Evolutionary conservation across 441 rosid genomes (phyloP).

Genomic region (Syzygium malaccense): DNA sequence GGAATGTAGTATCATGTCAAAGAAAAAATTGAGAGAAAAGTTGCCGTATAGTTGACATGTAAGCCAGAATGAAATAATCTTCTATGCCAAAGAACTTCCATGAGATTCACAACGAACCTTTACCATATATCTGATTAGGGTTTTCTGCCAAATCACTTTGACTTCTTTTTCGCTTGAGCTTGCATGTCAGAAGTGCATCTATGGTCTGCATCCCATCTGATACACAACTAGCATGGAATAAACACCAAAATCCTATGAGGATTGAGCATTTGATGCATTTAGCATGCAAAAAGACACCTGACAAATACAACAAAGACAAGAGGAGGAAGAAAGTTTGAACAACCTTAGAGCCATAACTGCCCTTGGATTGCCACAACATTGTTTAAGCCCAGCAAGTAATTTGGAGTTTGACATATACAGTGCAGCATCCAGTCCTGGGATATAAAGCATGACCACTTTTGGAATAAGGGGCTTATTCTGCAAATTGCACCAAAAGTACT

Average conservation of each 20-base stretch:
- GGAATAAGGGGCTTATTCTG: conserved; percentile 94
- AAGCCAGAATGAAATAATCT: neutral
- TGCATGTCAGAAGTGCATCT: conserved; percentile 80
- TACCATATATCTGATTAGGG: conserved; percentile 23
- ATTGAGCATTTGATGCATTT: neutral
- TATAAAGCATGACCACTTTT: conserved; percentile 83
- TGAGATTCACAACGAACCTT: conserved; percentile 32
- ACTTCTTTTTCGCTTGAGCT: conserved; percentile 61
- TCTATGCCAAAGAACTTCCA: neutral
- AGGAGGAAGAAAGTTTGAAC: conserved; percentile 21
- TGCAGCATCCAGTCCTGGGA: conserved; percentile 94
- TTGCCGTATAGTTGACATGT: neutral
- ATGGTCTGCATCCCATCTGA: conserved; percentile 80
- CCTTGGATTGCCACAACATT: conserved; percentile 67
- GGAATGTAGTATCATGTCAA: neutral
- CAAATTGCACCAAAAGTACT: conserved; percentile 9
- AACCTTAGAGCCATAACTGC: conserved; percentile 85
- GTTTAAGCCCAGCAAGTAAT: conserved; percentile 56
- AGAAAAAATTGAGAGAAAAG: neutral
- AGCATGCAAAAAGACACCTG: neutral
- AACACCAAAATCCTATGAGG: conserved; percentile 22
- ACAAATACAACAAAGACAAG: neutral
- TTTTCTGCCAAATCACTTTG: conserved; percentile 25
- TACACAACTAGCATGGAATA: conserved; percentile 54
- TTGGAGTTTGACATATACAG: conserved; percentile 72